A percentile compares a stretch with the other conserved stretches of the same genome.
Evolutionary conservation across 805 yeast species (phyloP).

Genomic region (Candida nemodendra): DNA sequence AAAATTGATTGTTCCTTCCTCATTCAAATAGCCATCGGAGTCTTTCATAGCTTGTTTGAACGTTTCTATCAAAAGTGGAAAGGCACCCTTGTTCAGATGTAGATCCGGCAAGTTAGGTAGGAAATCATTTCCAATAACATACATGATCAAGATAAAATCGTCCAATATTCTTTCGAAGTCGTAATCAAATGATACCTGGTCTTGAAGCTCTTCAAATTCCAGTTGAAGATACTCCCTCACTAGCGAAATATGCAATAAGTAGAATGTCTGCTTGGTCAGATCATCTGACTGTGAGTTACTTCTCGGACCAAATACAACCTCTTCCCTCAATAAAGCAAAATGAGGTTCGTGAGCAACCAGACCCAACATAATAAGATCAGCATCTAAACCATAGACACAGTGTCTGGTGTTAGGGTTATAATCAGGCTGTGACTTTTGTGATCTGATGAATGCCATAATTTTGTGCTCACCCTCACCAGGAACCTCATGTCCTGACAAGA

Average conservation of each 20-base stretch:
- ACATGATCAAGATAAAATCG: slow-evolving; percentile 88
- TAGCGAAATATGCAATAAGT: slow-evolving; percentile 76
- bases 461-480: slow-evolving; percentile 99
- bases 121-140: slow-evolving; percentile 97
- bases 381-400: slow-evolving; percentile 94
- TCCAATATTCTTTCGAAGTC: slow-evolving; percentile 88
- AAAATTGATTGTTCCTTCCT: slow-evolving; percentile 78
- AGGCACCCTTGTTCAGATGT: slow-evolving; percentile 92
- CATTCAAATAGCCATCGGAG: slow-evolving; percentile 81
- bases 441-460: slow-evolving; percentile 88
- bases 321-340: slow-evolving; percentile 90
- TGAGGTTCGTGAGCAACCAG: slow-evolving; percentile 94
- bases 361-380: slow-evolving; percentile 93
- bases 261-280: slow-evolving; percentile 78
- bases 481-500: slow-evolving; percentile 90
- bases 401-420: slow-evolving; percentile 84
- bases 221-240: slow-evolving; percentile 88
- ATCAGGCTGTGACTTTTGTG: slow-evolving; percentile 66
- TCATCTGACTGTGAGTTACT: slow-evolving; percentile 35
- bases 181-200: slow-evolving; percentile 62
- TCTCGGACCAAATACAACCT: slow-evolving; percentile 77
- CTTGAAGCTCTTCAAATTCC: slow-evolving; percentile 74
- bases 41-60: slow-evolving; percentile 77
- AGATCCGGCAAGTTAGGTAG: slow-evolving; percentile 94
- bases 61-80: slow-evolving; percentile 85